Evolutionary conservation across 148 eudicot genomes (phyloP), one percentile per base, ranked within the genome.

Genomic region (Rhododendron ovatum): DNA sequence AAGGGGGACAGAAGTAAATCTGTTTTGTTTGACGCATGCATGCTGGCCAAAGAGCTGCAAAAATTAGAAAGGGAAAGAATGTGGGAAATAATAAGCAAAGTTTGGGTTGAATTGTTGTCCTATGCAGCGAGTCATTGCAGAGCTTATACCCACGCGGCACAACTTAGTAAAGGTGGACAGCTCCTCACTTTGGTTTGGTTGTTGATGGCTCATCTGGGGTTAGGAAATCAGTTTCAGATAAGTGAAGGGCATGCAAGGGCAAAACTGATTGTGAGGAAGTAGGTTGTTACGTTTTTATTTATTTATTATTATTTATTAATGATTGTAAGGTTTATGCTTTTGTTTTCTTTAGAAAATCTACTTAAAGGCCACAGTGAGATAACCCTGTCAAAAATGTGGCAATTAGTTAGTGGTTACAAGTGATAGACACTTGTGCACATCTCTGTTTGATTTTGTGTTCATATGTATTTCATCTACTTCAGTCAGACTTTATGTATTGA

Each of bases 151-250:
- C 45, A 41, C 7, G 45, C 45, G 8, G 8, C 43, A 41, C 45
- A 41, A 6, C 45, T 41, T 41, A 41, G 45, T 41, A 41, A 41
- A 41, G 45, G 45, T 41, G 45, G 45, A 41, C 45, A 41, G 45
- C 45, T 41, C 45, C 45, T 41, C 45, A 41, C 45, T 41, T 41
- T 41, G 45, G 67, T 83, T 77, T 87, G 88, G 85, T 63, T 87
- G 82, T 76, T 41, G 45, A 41, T 41, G 45, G 45, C 45, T 41
- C 45, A 41, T 41, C 45, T 41, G 45, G 45, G 45, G 8, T 41
- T 41, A 41, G 45, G 45, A 7, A 41, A 41, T 41, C 45, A 41
- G 45, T 41, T 41, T 41, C 45, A 41, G 45, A 41, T 41, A 41
- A 41, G 45, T 41, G 45, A 41, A 41, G 45, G 45, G 8, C 45